Conservation (phyloP, 2,329 filamentous ascomycete genomes). For the Chaetomium globosum region DNA sequence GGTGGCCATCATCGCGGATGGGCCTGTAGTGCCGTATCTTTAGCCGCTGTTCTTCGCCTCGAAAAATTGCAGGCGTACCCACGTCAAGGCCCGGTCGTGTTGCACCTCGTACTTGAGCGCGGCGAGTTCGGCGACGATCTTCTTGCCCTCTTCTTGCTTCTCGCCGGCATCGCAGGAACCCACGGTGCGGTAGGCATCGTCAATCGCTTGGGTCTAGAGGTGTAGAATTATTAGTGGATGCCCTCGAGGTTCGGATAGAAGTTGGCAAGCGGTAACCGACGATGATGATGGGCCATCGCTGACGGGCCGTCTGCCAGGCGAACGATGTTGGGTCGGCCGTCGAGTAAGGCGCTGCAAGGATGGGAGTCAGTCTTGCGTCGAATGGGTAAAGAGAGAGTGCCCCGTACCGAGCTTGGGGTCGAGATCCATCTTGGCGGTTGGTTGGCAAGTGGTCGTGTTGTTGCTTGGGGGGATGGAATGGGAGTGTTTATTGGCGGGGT, state of each 20-base stretch:
- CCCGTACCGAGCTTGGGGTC: constrained; percentile 36
- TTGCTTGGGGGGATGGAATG: background rate
- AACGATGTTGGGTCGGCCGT: constrained; percentile 86
- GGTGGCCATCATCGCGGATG: constrained; percentile 72
- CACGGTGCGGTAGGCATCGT: constrained; percentile 84
- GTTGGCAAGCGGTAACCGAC: constrained; percentile 53
- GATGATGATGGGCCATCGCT: constrained; percentile 92
- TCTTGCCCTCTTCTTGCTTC: constrained; percentile 79
- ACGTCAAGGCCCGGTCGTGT: constrained; percentile 81
- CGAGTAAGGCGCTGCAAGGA: constrained; percentile 65
- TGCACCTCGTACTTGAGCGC: constrained; percentile 92
- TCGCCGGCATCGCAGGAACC: constrained; percentile 61
- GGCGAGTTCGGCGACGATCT: constrained; percentile 76
- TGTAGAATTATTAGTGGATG: background rate
- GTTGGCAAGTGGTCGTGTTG: background rate
- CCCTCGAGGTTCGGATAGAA: no score
- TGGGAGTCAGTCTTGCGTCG: background rate
- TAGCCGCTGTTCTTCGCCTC: background rate
- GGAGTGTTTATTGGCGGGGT: constrained; percentile 17
- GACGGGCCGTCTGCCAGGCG: constrained; percentile 78
- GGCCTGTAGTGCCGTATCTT: constrained; percentile 55
- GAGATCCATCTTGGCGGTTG: constrained; percentile 33
- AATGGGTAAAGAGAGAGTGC: no score
- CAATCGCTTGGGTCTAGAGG: constrained; percentile 80
- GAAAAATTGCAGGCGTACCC: constrained; percentile 39